phyloP scores from a whole-genome alignment of 345 rosid species.

The rapeseed (Brassica napus) region DNA sequence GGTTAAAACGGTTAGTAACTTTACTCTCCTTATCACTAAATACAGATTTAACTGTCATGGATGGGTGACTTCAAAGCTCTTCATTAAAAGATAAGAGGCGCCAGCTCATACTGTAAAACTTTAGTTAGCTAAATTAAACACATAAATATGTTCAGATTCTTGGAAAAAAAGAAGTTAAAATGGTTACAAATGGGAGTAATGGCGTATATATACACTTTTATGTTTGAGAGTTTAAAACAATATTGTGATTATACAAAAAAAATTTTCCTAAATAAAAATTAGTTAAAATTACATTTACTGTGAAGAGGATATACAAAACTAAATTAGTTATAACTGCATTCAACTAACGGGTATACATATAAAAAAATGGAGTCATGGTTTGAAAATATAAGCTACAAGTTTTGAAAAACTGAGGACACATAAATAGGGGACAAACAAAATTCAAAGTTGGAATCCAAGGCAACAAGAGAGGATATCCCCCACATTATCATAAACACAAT shows the following conservation, averaged over 20 bases:
- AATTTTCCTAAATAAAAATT: neutral
- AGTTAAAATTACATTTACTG: neutral
- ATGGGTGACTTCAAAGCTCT: too few species aligned
- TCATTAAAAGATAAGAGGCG: neutral
- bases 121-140: neutral
- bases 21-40: neutral
- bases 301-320: neutral
- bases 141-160: neutral
- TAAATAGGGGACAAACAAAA: neutral
- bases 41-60: too few species aligned
- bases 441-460: conserved; percentile 67
- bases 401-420: conserved; percentile 1
- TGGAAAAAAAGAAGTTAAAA: neutral
- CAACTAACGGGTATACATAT: neutral
- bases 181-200: neutral
- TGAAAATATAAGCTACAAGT: conserved; percentile 8
- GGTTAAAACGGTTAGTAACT: neutral
- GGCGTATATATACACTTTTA: neutral
- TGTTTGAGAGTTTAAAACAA: neutral
- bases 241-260: neutral
- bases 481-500: conserved; percentile 53
- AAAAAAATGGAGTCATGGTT: conserved; percentile 12
- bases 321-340: too few species aligned
- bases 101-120: neutral
- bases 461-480: conserved; percentile 49